Conservation (phyloP, 441 rosid species). For the Mallotus japonicus region DNA sequence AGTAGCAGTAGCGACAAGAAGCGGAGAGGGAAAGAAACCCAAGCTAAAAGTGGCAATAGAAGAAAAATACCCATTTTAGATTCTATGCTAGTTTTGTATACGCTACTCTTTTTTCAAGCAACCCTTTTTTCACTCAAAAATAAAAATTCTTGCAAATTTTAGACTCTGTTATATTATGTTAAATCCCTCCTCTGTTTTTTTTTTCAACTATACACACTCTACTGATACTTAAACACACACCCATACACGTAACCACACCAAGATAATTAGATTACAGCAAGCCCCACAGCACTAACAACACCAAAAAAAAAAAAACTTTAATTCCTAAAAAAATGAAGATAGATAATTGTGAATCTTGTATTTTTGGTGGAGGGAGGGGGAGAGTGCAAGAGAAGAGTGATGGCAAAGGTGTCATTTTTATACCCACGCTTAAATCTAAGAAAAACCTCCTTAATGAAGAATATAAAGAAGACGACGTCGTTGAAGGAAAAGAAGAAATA, state of each 20-base stretch:
- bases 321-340: slow-evolving; percentile 16
- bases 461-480: too few relatives aligned
- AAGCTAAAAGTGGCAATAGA: slow-evolving; percentile 53
- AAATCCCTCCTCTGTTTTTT: slow-evolving; percentile 23
- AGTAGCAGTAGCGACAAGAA: slow-evolving; percentile 23
- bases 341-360: slow-evolving; percentile 29
- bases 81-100: slow-evolving; percentile 65
- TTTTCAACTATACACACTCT: slow-evolving; percentile 17
- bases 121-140: slow-evolving; percentile 30
- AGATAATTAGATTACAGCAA: slow-evolving; percentile 15
- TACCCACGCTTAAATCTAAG: slow-evolving; percentile 39
- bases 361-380: slow-evolving; percentile 2
- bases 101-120: slow-evolving; percentile 40
- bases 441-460: too few relatives aligned
- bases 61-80: slow-evolving; percentile 86
- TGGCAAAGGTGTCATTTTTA: slow-evolving; percentile 63
- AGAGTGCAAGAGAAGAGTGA: slow-evolving; percentile 25
- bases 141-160: slow-evolving; percentile 41
- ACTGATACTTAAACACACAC: slow-evolving; percentile 30
- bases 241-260: slow-evolving; percentile 21
- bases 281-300: neutral
- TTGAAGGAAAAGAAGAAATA: too few relatives aligned
- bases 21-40: slow-evolving; percentile 22
- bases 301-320: slow-evolving; percentile 17
- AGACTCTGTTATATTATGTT: slow-evolving; percentile 22